Conservation (phyloP, 495 filamentous ascomycete genomes). For the Neurospora sp. region DNA sequence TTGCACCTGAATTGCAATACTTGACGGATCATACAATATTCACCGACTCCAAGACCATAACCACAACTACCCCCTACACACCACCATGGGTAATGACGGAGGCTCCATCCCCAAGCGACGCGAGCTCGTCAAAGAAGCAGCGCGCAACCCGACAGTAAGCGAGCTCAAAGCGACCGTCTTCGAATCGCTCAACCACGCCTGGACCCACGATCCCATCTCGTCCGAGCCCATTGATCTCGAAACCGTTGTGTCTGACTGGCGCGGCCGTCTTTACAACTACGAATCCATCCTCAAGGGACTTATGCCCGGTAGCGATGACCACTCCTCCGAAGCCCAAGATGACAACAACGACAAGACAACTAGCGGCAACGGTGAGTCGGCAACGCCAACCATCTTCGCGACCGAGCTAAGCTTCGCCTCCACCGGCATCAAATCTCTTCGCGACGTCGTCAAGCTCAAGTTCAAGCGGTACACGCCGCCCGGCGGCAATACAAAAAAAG, state of each 20-base stretch:
- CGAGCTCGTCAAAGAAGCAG: conserved; percentile 87
- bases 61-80: background rate
- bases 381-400: conserved; percentile 25
- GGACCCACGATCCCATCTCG: conserved; percentile 79
- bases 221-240: conserved; percentile 60
- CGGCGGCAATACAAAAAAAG: conserved; percentile 8
- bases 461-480: conserved; percentile 48
- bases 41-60: background rate
- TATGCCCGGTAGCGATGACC: conserved; percentile 45
- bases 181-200: conserved; percentile 74
- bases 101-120: conserved; percentile 83
- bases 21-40: background rate
- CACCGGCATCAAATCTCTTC: conserved; percentile 63
- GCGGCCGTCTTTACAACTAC: conserved; percentile 89
- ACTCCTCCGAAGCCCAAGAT: background rate
- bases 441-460: conserved; percentile 83
- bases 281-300: conserved; percentile 79
- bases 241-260: conserved; percentile 69
- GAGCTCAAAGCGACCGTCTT: conserved; percentile 81
- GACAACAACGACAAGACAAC: conserved; percentile 8
- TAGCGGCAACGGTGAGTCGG: conserved; percentile 16
- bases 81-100: conserved; percentile 87
- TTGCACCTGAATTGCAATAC: background rate
- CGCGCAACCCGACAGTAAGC: conserved; percentile 68
- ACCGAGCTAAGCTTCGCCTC: conserved; percentile 60